Percentiles rank a stretch among this genome's conserved stretches.
Conservation (phyloP, 208 protist species). For the Leishmania turanica region DNA sequence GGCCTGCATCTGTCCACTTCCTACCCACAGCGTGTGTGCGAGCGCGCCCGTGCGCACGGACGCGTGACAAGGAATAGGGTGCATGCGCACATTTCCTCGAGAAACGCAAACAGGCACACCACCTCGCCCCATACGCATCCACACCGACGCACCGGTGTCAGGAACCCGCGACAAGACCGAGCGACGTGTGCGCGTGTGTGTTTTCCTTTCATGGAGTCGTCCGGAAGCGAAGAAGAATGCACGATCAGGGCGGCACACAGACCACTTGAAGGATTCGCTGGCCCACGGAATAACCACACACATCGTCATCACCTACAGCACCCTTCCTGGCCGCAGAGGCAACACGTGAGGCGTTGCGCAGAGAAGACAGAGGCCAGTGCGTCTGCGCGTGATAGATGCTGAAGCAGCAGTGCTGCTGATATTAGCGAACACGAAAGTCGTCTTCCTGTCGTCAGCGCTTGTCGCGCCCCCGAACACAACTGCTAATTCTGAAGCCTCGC, state of each 20-base stretch:
- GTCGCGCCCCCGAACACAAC: neutral
- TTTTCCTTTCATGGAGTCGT: neutral
- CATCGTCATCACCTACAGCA: neutral
- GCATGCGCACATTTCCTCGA: neutral
- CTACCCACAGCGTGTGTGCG: neutral
- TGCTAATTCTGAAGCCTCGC: neutral
- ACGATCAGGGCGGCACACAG: neutral
- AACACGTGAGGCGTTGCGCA: neutral
- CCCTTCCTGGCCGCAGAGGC: neutral
- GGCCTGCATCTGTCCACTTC: neutral
- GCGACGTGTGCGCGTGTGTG: neutral
- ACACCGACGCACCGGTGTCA: neutral
- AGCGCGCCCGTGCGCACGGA: no score
- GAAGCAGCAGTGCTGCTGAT: neutral
- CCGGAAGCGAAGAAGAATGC: neutral
- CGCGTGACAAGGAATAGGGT: neutral
- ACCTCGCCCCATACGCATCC: neutral
- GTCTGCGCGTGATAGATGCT: neutral
- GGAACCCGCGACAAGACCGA: neutral
- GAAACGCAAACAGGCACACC: neutral
- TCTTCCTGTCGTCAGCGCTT: neutral
- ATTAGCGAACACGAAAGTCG: neutral
- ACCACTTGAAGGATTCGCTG: neutral
- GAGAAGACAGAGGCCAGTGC: neutral
- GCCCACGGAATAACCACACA: neutral